These are phyloP conservation scores for Phlebopus sp. DNA, from an alignment of 1,284 basidiomycete genomes.

Conservation along the genomic window DNA sequence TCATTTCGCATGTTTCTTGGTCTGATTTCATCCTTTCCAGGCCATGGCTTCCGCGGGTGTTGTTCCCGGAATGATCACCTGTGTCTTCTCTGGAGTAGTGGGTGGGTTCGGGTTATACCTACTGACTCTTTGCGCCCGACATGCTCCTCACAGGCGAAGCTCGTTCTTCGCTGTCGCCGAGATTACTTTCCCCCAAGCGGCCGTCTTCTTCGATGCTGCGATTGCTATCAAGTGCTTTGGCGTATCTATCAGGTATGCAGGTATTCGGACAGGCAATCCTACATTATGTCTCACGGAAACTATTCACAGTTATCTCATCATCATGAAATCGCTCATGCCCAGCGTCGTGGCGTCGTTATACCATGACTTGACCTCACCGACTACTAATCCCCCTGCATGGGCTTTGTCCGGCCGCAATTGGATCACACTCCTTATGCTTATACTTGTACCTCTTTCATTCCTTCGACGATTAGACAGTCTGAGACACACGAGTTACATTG, in stretches of 20 bases:
- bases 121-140: slow-evolving; percentile 82
- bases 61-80: slow-evolving; percentile 85
- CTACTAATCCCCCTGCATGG: slow-evolving; percentile 68
- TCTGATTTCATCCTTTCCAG: slow-evolving; percentile 35
- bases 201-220: slow-evolving; percentile 87
- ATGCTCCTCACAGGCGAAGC: slow-evolving; percentile 70
- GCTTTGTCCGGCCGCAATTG: slow-evolving; percentile 78
- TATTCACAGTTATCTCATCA: slow-evolving; percentile 76
- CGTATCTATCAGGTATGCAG: slow-evolving; percentile 81
- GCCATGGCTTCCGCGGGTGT: slow-evolving; percentile 85
- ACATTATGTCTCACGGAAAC: background rate
- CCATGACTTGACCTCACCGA: slow-evolving; percentile 67
- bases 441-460: slow-evolving; percentile 88
- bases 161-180: slow-evolving; percentile 88
- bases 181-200: slow-evolving; percentile 82
- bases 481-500: slow-evolving; percentile 82
- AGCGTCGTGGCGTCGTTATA: slow-evolving; percentile 87
- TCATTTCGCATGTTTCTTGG: slow-evolving; percentile 2
- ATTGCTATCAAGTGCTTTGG: slow-evolving; percentile 98
- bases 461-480: slow-evolving; percentile 81
- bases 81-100: slow-evolving; percentile 80
- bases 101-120: slow-evolving; percentile 89
- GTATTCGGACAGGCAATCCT: background rate
- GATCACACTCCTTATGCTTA: slow-evolving; percentile 80
- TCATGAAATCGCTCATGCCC: slow-evolving; percentile 93